Conservation (phyloP, 2,329 filamentous ascomycete genomes). For the Pseudogymnoascus sp. region DNA sequence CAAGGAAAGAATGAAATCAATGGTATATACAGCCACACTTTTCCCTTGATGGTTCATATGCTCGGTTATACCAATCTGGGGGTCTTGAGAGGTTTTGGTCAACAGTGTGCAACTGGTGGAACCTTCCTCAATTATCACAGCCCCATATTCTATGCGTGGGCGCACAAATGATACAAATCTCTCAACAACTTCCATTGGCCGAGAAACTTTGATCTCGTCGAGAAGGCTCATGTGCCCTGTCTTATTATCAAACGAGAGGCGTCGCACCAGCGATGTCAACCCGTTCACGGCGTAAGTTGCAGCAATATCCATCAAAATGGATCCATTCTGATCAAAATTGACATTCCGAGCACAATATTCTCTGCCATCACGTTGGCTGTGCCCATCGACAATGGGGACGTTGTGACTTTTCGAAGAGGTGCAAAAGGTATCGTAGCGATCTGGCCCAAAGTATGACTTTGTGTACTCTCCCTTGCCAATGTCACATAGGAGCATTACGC, state of each 20-base stretch:
- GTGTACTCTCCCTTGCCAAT: not conserved
- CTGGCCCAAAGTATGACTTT: not conserved
- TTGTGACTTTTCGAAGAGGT: not conserved
- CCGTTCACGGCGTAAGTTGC: not conserved
- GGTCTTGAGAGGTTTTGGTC: not conserved
- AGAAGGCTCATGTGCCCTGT: not conserved
- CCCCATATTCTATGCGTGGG: not conserved
- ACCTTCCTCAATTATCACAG: not conserved
- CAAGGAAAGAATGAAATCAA: not conserved
- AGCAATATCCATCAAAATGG: not conserved
- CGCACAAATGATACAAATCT: not conserved
- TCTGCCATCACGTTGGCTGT: not conserved
- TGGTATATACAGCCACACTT: not conserved
- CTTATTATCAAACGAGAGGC: not conserved
- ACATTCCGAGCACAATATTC: not conserved
- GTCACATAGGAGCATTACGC: not conserved
- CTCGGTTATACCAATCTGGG: not conserved
- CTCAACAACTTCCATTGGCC: not conserved
- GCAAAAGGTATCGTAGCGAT: not conserved
- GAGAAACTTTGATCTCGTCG: not conserved
- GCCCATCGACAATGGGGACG: not conserved
- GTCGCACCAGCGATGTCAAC: not conserved
- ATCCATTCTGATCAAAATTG: not conserved
- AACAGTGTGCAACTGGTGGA: not conserved
- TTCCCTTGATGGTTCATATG: slow-evolving; percentile 2